These are phyloP conservation scores for Coemansia javaensis DNA, from an alignment of 192 early-diverging fungal genomes.

Conservation along the genomic window DNA sequence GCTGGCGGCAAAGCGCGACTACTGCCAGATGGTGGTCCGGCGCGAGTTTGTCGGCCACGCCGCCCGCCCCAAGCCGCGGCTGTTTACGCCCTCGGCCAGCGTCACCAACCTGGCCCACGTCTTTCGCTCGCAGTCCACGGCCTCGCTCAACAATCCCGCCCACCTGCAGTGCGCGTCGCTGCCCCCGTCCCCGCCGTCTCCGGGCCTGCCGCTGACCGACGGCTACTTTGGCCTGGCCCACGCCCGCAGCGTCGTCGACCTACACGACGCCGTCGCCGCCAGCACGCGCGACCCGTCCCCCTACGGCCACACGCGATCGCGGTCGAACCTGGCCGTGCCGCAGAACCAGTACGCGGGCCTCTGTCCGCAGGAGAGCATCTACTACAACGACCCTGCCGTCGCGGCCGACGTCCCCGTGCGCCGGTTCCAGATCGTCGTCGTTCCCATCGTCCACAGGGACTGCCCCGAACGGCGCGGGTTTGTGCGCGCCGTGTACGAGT, in stretches of 20 bases:
- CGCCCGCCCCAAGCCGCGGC: conserved; percentile 17
- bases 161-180: not conserved
- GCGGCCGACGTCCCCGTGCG: conserved; percentile 5
- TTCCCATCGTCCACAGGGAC: conserved; percentile 15
- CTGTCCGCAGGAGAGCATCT: conserved; percentile 1
- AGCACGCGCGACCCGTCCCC: not conserved
- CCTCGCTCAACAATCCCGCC: not conserved
- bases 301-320: not conserved
- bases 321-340: not conserved
- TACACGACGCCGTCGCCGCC: conserved; percentile 3
- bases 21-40: conserved; percentile 40
- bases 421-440: conserved; percentile 30
- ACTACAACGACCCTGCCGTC: not conserved
- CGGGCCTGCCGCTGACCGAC: not conserved
- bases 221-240: conserved; percentile 1
- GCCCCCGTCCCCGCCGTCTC: not conserved
- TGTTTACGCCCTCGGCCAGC: conserved; percentile 41
- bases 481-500: conserved; percentile 37
- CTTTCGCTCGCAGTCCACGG: conserved; percentile 23
- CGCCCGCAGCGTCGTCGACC: conserved; percentile 11
- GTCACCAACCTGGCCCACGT: conserved; percentile 30
- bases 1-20: conserved; percentile 30
- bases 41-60: conserved; percentile 31
- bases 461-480: conserved; percentile 27
- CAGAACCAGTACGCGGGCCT: conserved; percentile 15